Evolutionary conservation across 192 early-diverging fungal genomes (phyloP).

Genomic region (Dispira simplex): DNA sequence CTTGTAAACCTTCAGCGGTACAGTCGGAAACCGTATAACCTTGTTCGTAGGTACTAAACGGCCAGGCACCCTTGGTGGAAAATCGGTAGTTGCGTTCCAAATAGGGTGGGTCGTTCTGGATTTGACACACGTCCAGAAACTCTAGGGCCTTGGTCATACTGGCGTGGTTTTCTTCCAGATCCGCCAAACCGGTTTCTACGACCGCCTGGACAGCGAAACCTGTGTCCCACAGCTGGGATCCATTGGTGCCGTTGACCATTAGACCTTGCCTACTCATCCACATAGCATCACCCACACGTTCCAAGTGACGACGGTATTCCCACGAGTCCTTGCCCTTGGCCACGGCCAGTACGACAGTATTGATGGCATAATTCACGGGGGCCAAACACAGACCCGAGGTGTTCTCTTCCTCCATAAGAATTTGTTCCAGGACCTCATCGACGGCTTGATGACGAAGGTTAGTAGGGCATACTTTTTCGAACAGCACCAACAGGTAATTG

Average conservation of each 20-base stretch:
- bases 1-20: conserved; percentile 83
- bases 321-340: conserved; percentile 73
- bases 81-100: conserved; percentile 64
- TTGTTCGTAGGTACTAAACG: conserved; percentile 87
- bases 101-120: conserved; percentile 54
- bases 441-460: conserved; percentile 51
- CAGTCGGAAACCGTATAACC: conserved; percentile 93
- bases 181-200: conserved; percentile 60
- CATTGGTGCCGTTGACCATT: conserved; percentile 94
- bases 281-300: conserved; percentile 68
- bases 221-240: conserved; percentile 94
- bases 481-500: conserved; percentile 52
- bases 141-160: conserved; percentile 48
- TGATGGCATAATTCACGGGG: conserved; percentile 88
- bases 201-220: conserved; percentile 75
- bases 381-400: conserved; percentile 81
- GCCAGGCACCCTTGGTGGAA: conserved; percentile 83
- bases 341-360: conserved; percentile 77
- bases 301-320: conserved; percentile 57
- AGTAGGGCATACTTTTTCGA: conserved; percentile 48
- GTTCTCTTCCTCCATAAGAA: conserved; percentile 79
- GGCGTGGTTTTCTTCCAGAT: conserved; percentile 48
- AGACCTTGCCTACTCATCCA: conserved; percentile 86
- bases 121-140: conserved; percentile 80
- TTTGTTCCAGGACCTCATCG: conserved; percentile 58